Percentiles rank a stretch among this genome's conserved stretches.
phyloP scores from a whole-genome alignment of 495 filamentous ascomycete genomes.

The Pyronema domesticum region DNA sequence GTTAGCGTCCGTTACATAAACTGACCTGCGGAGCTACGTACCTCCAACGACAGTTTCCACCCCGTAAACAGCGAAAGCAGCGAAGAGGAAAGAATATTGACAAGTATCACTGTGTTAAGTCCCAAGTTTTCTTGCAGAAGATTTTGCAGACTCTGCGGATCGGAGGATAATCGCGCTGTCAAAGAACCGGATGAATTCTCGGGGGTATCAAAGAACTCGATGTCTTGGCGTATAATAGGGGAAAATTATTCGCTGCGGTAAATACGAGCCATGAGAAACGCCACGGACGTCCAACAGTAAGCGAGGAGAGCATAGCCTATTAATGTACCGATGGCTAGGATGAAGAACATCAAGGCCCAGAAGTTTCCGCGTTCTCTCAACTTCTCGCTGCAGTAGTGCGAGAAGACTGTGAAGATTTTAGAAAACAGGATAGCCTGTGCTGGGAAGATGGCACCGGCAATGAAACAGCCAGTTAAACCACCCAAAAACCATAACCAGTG shows the following conservation, averaged over 20 bases:
- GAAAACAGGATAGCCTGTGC: constrained; percentile 26
- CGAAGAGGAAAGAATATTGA: constrained; percentile 35
- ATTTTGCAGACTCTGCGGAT: background rate
- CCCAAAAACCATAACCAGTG: background rate
- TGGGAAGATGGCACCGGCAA: constrained; percentile 15
- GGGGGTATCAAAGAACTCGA: constrained; percentile 35
- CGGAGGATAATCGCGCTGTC: constrained; percentile 15
- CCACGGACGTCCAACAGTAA: constrained; percentile 6
- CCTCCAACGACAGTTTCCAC: constrained; percentile 42
- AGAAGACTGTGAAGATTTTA: constrained; percentile 20
- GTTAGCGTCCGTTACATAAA: too few relatives aligned
- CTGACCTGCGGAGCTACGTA: constrained; percentile 34
- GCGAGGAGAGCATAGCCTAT: constrained; percentile 29
- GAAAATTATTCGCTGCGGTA: constrained; percentile 31
- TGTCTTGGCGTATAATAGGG: constrained; percentile 27
- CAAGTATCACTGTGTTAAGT: constrained; percentile 31
- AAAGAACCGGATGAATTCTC: constrained; percentile 50
- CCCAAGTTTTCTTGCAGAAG: constrained; percentile 33
- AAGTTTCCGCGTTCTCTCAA: constrained; percentile 29
- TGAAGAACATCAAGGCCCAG: constrained; percentile 39
- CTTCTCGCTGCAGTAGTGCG: constrained; percentile 9
- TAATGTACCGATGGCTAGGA: constrained; percentile 30
- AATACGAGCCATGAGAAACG: constrained; percentile 20
- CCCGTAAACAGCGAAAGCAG: constrained; percentile 37
- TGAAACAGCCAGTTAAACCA: constrained; percentile 14